Conservation (phyloP, 768 basidiomycete genomes). For the Termitomyces sp. region DNA sequence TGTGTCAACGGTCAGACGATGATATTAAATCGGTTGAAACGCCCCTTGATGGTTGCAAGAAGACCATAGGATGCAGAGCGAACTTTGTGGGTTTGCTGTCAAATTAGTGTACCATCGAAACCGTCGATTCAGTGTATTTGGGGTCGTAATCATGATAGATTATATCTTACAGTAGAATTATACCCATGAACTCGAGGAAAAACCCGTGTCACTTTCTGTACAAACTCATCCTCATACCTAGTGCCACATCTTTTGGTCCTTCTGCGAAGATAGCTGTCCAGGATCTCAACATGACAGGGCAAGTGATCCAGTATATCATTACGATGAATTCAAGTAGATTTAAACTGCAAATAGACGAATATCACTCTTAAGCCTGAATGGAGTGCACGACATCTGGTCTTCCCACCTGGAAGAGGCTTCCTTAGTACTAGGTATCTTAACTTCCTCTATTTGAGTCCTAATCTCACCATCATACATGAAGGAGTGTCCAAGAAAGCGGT, state of each 20-base stretch:
- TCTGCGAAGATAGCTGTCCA: constrained; percentile 44
- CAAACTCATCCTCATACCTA: constrained; percentile 16
- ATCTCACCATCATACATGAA: constrained; percentile 16
- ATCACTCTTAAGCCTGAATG: constrained; percentile 29
- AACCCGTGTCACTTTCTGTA: not conserved
- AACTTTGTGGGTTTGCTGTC: not conserved
- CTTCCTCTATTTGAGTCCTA: not conserved
- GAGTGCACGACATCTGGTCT: constrained; percentile 50
- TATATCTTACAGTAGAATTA: not conserved
- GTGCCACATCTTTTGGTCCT: constrained; percentile 54
- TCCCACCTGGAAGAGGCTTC: constrained; percentile 42
- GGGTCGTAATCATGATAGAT: not conserved
- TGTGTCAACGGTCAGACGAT: not conserved
- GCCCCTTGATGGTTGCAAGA: not conserved
- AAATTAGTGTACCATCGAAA: not conserved
- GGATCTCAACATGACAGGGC: constrained; percentile 35
- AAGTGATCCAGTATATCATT: constrained; percentile 8
- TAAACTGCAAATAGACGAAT: constrained; percentile 22
- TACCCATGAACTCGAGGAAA: not conserved
- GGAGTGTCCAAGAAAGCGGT: constrained; percentile 50
- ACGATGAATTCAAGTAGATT: constrained; percentile 1
- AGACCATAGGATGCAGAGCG: not conserved
- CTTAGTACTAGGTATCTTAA: constrained; percentile 46
- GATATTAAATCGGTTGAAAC: not conserved
- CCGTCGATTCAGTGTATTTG: not conserved